These are phyloP conservation scores for Xylaria sp. DNA, from an alignment of 2,329 filamentous ascomycete species.

Conservation along the genomic window DNA sequence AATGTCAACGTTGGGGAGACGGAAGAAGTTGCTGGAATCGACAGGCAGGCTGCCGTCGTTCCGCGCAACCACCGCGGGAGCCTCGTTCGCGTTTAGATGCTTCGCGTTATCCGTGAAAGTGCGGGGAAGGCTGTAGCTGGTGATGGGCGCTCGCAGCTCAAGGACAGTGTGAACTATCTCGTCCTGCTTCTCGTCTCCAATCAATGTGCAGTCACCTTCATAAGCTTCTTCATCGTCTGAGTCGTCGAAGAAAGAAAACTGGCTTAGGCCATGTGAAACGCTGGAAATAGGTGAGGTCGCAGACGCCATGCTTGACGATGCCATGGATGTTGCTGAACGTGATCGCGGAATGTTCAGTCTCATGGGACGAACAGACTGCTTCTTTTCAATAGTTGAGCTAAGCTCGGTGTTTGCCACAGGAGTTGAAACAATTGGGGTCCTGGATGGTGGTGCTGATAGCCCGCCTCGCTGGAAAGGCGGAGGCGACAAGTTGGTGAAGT, in stretches of 20 bases:
- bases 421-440: constrained; percentile 38
- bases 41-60: constrained; percentile 42
- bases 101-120: constrained; percentile 44
- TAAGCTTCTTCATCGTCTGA: constrained; percentile 52
- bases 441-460: constrained; percentile 45
- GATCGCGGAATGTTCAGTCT: constrained; percentile 42
- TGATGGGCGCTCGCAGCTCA: constrained; percentile 44
- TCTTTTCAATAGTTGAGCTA: constrained; percentile 26
- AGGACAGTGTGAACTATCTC: constrained; percentile 36
- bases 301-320: constrained; percentile 47
- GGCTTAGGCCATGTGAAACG: constrained; percentile 49
- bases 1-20: constrained; percentile 46
- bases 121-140: constrained; percentile 61
- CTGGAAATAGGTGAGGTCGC: constrained; percentile 53
- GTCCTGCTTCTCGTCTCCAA: constrained; percentile 37
- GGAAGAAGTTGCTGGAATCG: constrained; percentile 42
- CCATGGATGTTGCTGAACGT: constrained; percentile 45
- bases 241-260: constrained; percentile 59
- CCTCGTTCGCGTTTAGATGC: constrained; percentile 39
- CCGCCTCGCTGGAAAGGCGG: constrained; percentile 60
- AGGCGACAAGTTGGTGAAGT: constrained; percentile 62
- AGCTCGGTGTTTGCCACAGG: constrained; percentile 33
- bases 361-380: constrained; percentile 22
- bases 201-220: constrained; percentile 51
- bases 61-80: constrained; percentile 47